These are phyloP conservation scores for Hypoxylon fuscum DNA, from an alignment of 495 filamentous ascomycete species.

Conservation along the genomic window DNA sequence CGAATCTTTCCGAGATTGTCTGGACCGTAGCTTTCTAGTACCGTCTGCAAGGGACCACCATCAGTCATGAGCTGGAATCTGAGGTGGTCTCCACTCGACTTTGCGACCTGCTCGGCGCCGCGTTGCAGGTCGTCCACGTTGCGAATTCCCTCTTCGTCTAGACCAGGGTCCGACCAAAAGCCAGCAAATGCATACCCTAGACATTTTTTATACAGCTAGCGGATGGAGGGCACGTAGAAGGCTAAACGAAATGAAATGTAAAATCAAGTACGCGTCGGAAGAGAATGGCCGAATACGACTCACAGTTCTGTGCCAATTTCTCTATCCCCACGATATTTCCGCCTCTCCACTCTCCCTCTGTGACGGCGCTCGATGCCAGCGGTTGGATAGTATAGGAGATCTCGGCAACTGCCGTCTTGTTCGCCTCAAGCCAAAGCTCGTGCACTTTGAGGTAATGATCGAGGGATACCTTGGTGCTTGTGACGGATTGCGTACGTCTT, in stretches of 20 bases:
- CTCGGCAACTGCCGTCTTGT: neutral
- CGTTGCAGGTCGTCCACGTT: neutral
- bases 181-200: neutral
- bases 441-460: neutral
- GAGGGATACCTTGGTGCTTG: neutral
- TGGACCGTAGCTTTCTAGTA: neutral
- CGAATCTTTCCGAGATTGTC: neutral
- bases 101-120: neutral
- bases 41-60: neutral
- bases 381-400: neutral
- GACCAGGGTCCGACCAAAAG: neutral
- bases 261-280: neutral
- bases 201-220: neutral
- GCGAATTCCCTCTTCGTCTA: neutral
- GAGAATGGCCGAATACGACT: neutral
- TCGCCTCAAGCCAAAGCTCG: neutral
- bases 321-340: neutral
- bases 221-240: neutral
- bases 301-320: neutral
- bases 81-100: neutral
- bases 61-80: neutral
- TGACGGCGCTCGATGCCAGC: neutral
- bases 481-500: neutral
- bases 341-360: neutral
- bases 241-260: neutral